These are phyloP conservation scores for Arabidopsis arenosa DNA, from an alignment of 345 rosid genomes.

Conservation along the genomic window DNA sequence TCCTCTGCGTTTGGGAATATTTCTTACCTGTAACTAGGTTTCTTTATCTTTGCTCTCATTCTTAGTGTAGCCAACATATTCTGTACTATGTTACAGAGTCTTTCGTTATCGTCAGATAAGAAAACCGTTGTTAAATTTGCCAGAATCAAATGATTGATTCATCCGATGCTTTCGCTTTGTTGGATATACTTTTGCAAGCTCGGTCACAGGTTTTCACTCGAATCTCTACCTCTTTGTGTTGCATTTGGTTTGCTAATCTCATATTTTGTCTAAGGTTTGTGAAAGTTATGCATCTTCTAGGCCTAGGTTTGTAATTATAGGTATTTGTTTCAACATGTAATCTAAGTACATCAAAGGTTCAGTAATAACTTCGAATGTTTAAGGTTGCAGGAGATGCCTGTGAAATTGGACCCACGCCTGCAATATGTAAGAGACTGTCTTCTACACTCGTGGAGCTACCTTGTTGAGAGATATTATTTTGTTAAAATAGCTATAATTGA, in stretches of 20 bases:
- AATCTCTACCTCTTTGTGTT: constrained; percentile 15
- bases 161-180: constrained; percentile 2
- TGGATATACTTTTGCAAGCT: constrained; percentile 17
- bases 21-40: constrained; percentile 26
- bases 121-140: neutral
- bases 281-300: constrained; percentile 14
- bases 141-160: neutral
- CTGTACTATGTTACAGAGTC: constrained; percentile 38
- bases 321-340: constrained; percentile 16
- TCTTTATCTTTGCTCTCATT: constrained; percentile 25
- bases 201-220: constrained; percentile 12
- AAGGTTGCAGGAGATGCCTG: constrained; percentile 45
- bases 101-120: constrained; percentile 11
- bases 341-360: constrained; percentile 14
- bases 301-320: constrained; percentile 13
- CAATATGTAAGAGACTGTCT: constrained; percentile 36
- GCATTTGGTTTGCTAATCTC: constrained; percentile 23
- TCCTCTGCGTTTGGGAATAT: constrained; percentile 33
- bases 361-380: constrained; percentile 33
- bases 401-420: constrained; percentile 38
- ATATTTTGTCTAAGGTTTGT: constrained; percentile 12
- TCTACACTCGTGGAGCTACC: constrained; percentile 42
- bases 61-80: constrained; percentile 34
- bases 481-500: constrained; percentile 28
- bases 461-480: constrained; percentile 21